A percentile compares a stretch with the other conserved stretches of the same genome.
Evolutionary conservation across 225 moss, liverwort and hornwort genomes (phyloP).

Genomic region (Bryoerythrophyllum caledonicum): DNA sequence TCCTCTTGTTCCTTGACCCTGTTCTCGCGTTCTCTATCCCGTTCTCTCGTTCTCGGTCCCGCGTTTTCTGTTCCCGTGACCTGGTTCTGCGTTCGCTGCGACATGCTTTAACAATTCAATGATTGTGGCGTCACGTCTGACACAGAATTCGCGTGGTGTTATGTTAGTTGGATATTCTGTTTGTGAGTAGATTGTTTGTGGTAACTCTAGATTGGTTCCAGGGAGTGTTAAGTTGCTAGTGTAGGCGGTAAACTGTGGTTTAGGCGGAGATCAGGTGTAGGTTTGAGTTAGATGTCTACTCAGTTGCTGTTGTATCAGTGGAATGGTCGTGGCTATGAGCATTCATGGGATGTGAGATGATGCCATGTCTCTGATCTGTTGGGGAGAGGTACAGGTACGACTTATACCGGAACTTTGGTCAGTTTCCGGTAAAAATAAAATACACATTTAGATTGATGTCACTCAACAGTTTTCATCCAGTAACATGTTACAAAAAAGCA

Average conservation of each 20-base stretch:
- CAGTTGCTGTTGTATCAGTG: background rate
- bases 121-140: background rate
- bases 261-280: background rate
- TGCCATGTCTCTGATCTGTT: background rate
- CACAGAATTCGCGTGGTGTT: background rate
- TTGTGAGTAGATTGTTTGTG: background rate
- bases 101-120: background rate
- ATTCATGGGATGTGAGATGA: background rate
- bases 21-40: constrained; percentile 14
- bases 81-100: background rate
- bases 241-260: background rate
- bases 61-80: too few species aligned
- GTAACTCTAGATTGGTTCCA: background rate
- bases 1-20: background rate
- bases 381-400: background rate
- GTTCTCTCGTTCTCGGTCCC: background rate
- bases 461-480: too few species aligned
- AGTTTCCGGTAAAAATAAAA: too few species aligned
- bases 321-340: background rate
- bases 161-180: background rate
- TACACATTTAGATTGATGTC: too few species aligned
- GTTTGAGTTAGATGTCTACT: background rate
- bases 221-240: background rate
- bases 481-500: too few species aligned
- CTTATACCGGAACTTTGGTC: too few species aligned